Evolutionary conservation across 257 asterid genomes (phyloP), one percentile per base, ranked within the genome.

Genomic region (Penstemon newberryi): DNA sequence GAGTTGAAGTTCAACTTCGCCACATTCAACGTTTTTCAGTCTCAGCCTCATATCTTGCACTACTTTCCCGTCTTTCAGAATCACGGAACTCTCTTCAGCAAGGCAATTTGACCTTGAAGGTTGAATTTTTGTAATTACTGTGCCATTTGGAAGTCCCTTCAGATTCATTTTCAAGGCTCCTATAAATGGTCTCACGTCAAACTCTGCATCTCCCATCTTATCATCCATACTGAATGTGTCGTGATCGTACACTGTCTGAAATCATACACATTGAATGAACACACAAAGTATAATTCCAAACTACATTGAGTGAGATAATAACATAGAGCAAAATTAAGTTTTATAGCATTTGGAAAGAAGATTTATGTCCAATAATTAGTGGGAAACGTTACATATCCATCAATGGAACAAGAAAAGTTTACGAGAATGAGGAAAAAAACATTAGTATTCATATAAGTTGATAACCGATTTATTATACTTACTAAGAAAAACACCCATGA

Each of bases 211-310:
- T 39, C 93, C 93, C 93, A 86, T 86, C 45, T 75, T 74, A 73
- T 87, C 95, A 19, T 87, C 95, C 79, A 56, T 76, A 75, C 82
- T 81, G 79, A 87, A 85, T 4, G 84, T 85, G 82, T 87, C 91
- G 46, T 87, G 89, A 72, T 87, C 95, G 33, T 73, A 87, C 57
- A 87, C 95, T 1, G 83, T 80, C 95, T 86, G 75, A 5, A 65
- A 58, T 51, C 52, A 67, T 13, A 51, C 7, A 62, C 46, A 56
- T 25, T 3, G 41, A 75, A 65, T 9, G 41, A 15, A 38, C 25
- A 58, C 41, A 38, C 46, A 39, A 9, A 12, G 12, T 59, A 59
- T 4, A 40, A n/a, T 12, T 59, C 49, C 65, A 12, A 4, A 59
- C 33, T 25, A 25, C 2, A 25, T 25, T 25, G 33, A 25, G 33